Percentiles rank a stretch among this genome's conserved stretches.
Evolutionary conservation across 805 yeast species (phyloP).

Genomic region (Saturnispora silvae): DNA sequence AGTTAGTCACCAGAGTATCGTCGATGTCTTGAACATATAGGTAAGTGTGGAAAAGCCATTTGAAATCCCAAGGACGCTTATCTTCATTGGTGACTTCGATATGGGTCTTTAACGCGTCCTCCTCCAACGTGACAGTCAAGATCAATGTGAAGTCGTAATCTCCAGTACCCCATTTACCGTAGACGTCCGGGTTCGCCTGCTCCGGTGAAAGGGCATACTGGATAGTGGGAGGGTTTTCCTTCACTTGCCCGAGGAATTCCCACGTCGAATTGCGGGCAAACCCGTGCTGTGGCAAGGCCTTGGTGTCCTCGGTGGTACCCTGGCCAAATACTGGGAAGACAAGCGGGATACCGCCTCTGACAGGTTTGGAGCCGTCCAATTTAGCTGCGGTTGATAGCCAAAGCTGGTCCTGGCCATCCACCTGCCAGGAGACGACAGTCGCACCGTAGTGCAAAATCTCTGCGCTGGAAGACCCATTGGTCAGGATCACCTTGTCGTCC

Average conservation of each 20-base stretch:
- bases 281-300: constrained; percentile 86
- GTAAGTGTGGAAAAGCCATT: constrained; percentile 93
- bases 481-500: constrained; percentile 49
- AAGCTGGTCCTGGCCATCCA: constrained; percentile 64
- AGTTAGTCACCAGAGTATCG: constrained; percentile 65
- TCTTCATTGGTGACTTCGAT: constrained; percentile 73
- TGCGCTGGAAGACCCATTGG: constrained; percentile 44
- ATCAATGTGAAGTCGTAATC: constrained; percentile 68
- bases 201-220: constrained; percentile 92
- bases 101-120: constrained; percentile 49
- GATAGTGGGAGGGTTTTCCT: constrained; percentile 59
- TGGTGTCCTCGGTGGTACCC: constrained; percentile 46
- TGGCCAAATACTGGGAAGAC: constrained; percentile 94
- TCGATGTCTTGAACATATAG: constrained; percentile 66
- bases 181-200: constrained; percentile 52
- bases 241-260: constrained; percentile 88
- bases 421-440: constrained; percentile 72
- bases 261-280: constrained; percentile 84
- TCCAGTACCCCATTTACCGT: constrained; percentile 42
- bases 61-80: constrained; percentile 60
- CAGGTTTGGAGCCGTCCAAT: constrained; percentile 87
- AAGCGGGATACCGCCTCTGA: constrained; percentile 93
- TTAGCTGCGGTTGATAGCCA: constrained; percentile 75
- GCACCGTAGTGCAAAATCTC: constrained; percentile 81
- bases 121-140: constrained; percentile 52